Conservation (phyloP, 345 rosid genomes). For the Cardamine resedifolia region DNA sequence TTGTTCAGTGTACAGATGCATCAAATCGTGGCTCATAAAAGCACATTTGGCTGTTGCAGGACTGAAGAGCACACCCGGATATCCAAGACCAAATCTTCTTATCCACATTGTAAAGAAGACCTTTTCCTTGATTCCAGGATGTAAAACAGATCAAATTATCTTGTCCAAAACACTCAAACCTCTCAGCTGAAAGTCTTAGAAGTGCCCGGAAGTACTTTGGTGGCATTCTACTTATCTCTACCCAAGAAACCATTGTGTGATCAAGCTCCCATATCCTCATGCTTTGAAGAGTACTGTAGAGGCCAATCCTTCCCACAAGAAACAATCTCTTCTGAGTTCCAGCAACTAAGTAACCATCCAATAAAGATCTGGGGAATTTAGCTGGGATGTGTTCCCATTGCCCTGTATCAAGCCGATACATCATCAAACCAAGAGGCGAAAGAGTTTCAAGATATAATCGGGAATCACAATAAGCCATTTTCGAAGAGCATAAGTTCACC, state of each 20-base stretch:
- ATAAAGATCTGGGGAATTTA: constrained; percentile 82
- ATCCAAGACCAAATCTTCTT: constrained; percentile 97
- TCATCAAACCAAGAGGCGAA: constrained; percentile 94
- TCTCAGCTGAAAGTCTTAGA: constrained; percentile 90
- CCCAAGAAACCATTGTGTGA: constrained; percentile 74
- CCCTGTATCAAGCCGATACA: constrained; percentile 78
- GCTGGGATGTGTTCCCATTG: constrained; percentile 95
- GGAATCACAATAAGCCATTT: constrained; percentile 95
- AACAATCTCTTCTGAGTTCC: constrained; percentile 88
- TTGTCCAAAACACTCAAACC: constrained; percentile 96
- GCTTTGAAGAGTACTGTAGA: constrained; percentile 88
- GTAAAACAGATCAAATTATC: constrained; percentile 94
- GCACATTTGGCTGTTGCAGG: constrained; percentile 91
- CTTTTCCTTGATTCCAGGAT: constrained; percentile 97
- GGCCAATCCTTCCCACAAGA: constrained; percentile 93
- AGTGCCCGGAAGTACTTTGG: constrained; percentile 84
- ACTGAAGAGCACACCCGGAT: constrained; percentile 92
- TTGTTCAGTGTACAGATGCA: constrained; percentile 52
- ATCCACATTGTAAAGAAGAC: constrained; percentile 87
- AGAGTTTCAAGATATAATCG: constrained; percentile 87
- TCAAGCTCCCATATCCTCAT: constrained; percentile 99
- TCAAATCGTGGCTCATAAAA: constrained; percentile 98
- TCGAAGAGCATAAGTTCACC: constrained; percentile 88
- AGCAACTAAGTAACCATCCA: constrained; percentile 95
- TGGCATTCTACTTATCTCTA: constrained; percentile 95